Evolutionary conservation across 129 eudicot genomes (phyloP), one percentile per base, ranked within the genome.

Genomic region (Flaveria ramosissima): DNA sequence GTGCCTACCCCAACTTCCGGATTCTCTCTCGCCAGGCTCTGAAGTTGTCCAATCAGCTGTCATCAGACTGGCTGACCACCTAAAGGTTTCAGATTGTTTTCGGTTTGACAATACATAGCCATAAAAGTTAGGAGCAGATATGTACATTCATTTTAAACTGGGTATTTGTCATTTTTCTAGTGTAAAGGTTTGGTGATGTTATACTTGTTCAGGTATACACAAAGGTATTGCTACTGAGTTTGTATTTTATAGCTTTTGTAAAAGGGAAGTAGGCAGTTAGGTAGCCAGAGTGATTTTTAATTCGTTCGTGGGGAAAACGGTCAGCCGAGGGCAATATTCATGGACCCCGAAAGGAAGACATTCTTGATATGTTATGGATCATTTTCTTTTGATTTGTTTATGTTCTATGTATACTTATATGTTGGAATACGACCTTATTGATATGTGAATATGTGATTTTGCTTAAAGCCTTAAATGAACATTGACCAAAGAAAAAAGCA

Each of bases 1-100:
- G 60, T 91, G 96, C 87, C 71, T 89, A 68, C 98, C 98, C 3
- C 87, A 87, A 42, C 90, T 94, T 66, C 97, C 93, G 0, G 79
- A 71, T 77, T 84, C 87, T 17, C 55, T 94, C n/a, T 84, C 90
- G 43, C 90, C 92, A 32, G 71, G 82, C 65, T 84, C 97, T 53
- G 85, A 86, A 85, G 85, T 81, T 17, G 92, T 94, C 62, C 87
- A 71, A 67, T 87, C 96, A 16, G 80, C 89, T 48, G 78, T 94
- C 47, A 41, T 71, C 23, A 86, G 75, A 65, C 92, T 94, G 16
- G 93, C 97, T 51, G 86, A 77, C n/a, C 92, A 84, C 65, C 93
- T 94, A 27, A 76, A 78, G 71, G 98, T 94, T 67, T 72, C 90
- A 23, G 83, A 85, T 71, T 86, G 85, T 78, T 92, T 90, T 51